These are phyloP conservation scores for Zygoascus hellenicus DNA, from an alignment of 1,139 yeast species.

Conservation along the genomic window DNA sequence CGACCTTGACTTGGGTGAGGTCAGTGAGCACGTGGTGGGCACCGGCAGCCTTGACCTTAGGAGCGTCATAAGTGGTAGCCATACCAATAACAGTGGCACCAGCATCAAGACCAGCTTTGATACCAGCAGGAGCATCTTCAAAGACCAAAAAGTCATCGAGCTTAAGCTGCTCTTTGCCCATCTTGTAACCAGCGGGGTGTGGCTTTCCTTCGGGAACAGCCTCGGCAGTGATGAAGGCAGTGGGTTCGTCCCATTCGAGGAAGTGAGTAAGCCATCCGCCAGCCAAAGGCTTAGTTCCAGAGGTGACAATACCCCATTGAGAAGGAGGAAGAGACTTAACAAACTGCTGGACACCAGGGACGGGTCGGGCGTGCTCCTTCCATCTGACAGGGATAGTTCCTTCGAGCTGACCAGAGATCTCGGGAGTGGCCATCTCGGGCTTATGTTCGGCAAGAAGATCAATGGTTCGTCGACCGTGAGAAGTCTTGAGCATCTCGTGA, in stretches of 20 bases:
- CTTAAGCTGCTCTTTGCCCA: slow-evolving; percentile 57
- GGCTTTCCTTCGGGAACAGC: slow-evolving; percentile 76
- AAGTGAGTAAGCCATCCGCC: slow-evolving; percentile 66
- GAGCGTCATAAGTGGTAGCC: slow-evolving; percentile 71
- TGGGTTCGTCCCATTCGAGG: slow-evolving; percentile 57
- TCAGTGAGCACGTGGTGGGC: slow-evolving; percentile 78
- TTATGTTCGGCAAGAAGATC: slow-evolving; percentile 72
- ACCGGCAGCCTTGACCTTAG: slow-evolving; percentile 64
- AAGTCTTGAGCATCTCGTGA: slow-evolving; percentile 61
- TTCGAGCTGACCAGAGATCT: slow-evolving; percentile 64
- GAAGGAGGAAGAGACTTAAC: slow-evolving; percentile 42
- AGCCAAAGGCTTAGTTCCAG: slow-evolving; percentile 74
- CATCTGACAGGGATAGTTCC: slow-evolving; percentile 65
- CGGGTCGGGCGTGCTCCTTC: slow-evolving; percentile 65
- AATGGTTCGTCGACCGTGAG: slow-evolving; percentile 79
- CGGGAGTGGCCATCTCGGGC: slow-evolving; percentile 64
- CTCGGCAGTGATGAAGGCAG: slow-evolving; percentile 74
- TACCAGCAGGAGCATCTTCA: slow-evolving; percentile 88
- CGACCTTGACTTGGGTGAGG: slow-evolving; percentile 46
- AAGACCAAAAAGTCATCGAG: slow-evolving; percentile 56
- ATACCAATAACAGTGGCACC: slow-evolving; percentile 81
- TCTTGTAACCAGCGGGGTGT: slow-evolving; percentile 72
- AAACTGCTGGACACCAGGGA: slow-evolving; percentile 66
- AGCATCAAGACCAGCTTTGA: slow-evolving; percentile 76
- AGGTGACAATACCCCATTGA: slow-evolving; percentile 77